Percentiles rank a stretch among this genome's conserved stretches.
Conservation (phyloP, 1,139 yeast genomes). For the Pichia sp. region DNA sequence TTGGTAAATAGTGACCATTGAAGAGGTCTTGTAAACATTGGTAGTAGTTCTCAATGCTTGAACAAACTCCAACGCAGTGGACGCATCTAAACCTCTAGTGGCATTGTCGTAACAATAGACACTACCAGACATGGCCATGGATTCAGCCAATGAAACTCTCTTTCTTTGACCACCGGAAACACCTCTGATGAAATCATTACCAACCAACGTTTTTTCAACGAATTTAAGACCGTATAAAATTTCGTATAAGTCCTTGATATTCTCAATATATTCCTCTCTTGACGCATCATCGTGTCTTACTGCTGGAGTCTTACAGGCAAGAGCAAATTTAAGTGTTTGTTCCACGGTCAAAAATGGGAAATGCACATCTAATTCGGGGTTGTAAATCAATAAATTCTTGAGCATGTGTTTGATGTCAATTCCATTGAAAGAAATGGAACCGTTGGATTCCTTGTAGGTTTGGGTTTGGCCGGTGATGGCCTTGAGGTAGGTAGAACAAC, state of each 20-base stretch:
- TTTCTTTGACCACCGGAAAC: conserved; percentile 81
- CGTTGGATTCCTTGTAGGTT: conserved; percentile 20
- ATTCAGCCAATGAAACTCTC: conserved; percentile 71
- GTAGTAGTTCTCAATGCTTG: conserved; percentile 62
- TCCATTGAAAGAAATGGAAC: conserved; percentile 36
- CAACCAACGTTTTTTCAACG: conserved; percentile 57
- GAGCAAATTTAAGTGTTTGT: conserved; percentile 36
- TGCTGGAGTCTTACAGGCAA: conserved; percentile 35
- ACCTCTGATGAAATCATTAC: conserved; percentile 65
- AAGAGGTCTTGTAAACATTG: conserved; percentile 46
- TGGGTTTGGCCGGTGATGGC: conserved; percentile 27
- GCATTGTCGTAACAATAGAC: conserved; percentile 69
- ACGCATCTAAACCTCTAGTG: conserved; percentile 68
- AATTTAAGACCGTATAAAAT: conserved; percentile 44
- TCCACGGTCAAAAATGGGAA: conserved; percentile 38
- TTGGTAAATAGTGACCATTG: conserved; percentile 75
- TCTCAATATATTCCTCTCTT: conserved; percentile 31
- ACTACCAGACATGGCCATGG: conserved; percentile 48
- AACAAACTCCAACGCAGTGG: conserved; percentile 69
- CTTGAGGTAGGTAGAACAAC: conserved; percentile 41
- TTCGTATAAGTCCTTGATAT: conserved; percentile 39
- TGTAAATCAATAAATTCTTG: conserved; percentile 34
- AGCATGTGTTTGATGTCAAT: conserved; percentile 41
- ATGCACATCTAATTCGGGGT: conserved; percentile 38
- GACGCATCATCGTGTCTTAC: conserved; percentile 31